Conservation (phyloP, 169 alveolate species). For the Plasmodium ovale region DNA sequence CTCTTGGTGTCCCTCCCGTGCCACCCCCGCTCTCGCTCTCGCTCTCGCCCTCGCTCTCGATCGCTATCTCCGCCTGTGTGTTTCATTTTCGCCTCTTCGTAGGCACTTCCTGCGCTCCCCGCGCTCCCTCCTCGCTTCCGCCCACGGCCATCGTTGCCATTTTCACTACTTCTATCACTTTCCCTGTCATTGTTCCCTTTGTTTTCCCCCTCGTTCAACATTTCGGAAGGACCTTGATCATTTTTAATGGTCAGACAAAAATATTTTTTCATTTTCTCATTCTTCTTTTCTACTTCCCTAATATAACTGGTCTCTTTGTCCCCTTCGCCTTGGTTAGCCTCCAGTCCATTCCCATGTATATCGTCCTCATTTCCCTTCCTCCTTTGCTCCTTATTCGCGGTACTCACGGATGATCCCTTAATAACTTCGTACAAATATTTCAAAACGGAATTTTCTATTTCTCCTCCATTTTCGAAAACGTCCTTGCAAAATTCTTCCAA, state of each 20-base stretch:
- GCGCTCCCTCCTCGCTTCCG: too few relatives aligned
- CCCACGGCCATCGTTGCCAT: not conserved
- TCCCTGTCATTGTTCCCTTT: not conserved
- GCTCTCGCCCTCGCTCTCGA: constrained; percentile 1
- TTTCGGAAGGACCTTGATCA: not conserved
- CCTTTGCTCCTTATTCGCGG: not conserved
- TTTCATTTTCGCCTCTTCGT: not conserved
- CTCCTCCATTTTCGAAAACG: constrained; percentile 73
- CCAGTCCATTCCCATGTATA: not conserved
- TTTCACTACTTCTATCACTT: not conserved
- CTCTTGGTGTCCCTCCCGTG: not conserved
- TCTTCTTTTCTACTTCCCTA: constrained; percentile 33
- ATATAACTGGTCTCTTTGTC: too few relatives aligned
- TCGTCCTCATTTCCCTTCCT: not conserved
- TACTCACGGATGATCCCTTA: not conserved
- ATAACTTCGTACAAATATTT: constrained; percentile 41
- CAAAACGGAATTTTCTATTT: constrained; percentile 43
- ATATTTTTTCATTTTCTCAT: constrained; percentile 60
- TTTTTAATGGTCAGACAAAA: constrained; percentile 36
- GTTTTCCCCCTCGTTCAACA: not conserved
- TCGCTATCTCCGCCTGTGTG: not conserved
- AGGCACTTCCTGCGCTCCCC: not conserved
- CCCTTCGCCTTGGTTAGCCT: not conserved
- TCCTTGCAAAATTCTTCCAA: constrained; percentile 64
- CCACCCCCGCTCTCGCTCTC: not conserved